phyloP scores from a whole-genome alignment of 192 early-diverging fungal genomes.

The Bifiguratus adelaidae region DNA sequence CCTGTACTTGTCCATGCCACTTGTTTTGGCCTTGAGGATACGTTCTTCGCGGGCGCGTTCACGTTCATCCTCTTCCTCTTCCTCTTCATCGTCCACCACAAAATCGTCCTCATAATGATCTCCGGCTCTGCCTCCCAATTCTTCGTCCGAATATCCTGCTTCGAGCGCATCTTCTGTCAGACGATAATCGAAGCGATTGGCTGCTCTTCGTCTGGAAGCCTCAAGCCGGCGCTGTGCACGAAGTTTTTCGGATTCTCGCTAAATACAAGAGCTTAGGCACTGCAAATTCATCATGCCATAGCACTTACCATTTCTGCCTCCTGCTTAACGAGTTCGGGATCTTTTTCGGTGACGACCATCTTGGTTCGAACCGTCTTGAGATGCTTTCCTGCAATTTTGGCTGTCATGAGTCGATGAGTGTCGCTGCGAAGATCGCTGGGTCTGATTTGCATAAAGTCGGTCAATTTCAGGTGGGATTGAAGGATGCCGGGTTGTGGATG shows the following conservation, averaged over 20 bases:
- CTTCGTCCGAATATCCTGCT: slow-evolving; percentile 19
- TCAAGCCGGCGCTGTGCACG: slow-evolving; percentile 38
- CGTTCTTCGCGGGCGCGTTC: slow-evolving; percentile 21
- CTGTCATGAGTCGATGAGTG: slow-evolving; percentile 57
- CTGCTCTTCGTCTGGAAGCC: slow-evolving; percentile 22
- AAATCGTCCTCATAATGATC: slow-evolving; percentile 37
- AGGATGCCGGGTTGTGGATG: slow-evolving; percentile 42
- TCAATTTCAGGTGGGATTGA: slow-evolving; percentile 55
- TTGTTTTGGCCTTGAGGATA: slow-evolving; percentile 8
- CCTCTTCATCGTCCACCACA: slow-evolving; percentile 45
- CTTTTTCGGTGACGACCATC: slow-evolving; percentile 47
- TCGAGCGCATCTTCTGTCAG: slow-evolving; percentile 23
- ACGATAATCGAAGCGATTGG: slow-evolving; percentile 8
- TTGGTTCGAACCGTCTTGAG: slow-evolving; percentile 52
- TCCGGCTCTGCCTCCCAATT: slow-evolving; percentile 8
- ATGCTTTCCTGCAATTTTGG: slow-evolving; percentile 55
- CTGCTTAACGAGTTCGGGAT: slow-evolving; percentile 54
- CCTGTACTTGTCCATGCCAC: slow-evolving; percentile 13
- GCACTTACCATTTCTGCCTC: slow-evolving; percentile 43
- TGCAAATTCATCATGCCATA: background rate
- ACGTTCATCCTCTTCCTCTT: slow-evolving; percentile 20
- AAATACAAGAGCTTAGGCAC: slow-evolving; percentile 10
- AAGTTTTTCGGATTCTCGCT: slow-evolving; percentile 44
- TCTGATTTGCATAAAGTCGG: slow-evolving; percentile 50
- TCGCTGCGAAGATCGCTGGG: slow-evolving; percentile 41